A percentile compares a stretch with the other conserved stretches of the same genome.
These are phyloP conservation scores for Inga leiocalycina DNA, from an alignment of 306 rosid species.

Conservation along the genomic window DNA sequence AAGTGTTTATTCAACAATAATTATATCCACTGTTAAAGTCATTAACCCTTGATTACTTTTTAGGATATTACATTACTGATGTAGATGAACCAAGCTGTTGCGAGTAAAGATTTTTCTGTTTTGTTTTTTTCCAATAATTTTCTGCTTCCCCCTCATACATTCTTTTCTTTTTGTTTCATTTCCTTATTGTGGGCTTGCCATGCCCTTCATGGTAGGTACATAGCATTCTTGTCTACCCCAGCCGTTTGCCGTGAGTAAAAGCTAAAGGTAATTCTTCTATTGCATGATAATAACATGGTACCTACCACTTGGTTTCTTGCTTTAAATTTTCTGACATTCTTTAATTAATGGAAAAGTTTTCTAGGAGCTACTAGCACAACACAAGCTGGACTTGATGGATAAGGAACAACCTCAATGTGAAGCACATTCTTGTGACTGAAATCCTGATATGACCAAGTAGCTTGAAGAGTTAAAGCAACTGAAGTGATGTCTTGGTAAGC, in stretches of 20 bases:
- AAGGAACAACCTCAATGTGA: constrained; percentile 54
- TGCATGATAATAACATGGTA: constrained; percentile 14
- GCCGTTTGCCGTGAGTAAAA: constrained; percentile 76
- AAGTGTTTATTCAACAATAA: too few species aligned
- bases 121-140: neutral
- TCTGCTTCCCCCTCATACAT: neutral
- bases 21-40: too few species aligned
- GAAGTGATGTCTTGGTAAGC: constrained; percentile 32
- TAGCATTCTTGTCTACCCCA: constrained; percentile 86
- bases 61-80: constrained; percentile 47
- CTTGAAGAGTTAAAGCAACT: constrained; percentile 37
- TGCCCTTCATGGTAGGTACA: constrained; percentile 62
- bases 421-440: constrained; percentile 25
- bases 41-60: too few species aligned
- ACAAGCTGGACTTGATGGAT: constrained; percentile 73
- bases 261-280: constrained; percentile 61
- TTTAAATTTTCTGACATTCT: constrained; percentile 29
- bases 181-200: constrained; percentile 28
- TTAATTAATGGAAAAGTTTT: constrained; percentile 24
- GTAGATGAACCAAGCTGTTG: constrained; percentile 98
- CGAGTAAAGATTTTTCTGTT: constrained; percentile 64
- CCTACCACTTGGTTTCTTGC: constrained; percentile 4
- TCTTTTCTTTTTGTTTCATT: constrained; percentile 18
- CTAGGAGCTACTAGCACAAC: constrained; percentile 70
- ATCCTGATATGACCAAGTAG: constrained; percentile 30